Conservation (phyloP, 169 alveolate species). For the Nephromyces sp. region DNA sequence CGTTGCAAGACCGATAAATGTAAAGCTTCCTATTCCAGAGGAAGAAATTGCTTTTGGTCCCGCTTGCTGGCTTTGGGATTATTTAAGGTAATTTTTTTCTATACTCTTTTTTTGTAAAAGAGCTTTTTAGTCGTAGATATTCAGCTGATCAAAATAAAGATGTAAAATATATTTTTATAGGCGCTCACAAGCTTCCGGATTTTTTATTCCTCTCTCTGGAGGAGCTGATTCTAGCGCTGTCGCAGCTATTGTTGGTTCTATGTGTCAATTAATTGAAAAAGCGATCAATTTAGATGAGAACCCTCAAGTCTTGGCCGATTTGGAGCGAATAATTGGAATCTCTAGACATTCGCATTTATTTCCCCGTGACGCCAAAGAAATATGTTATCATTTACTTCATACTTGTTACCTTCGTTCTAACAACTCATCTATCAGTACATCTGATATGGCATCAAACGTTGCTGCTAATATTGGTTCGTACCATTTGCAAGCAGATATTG, state of each 20-base stretch:
- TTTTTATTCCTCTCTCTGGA: constrained; percentile 75
- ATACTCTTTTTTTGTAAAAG: constrained; percentile 6
- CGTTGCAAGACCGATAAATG: neutral
- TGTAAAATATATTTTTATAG: neutral
- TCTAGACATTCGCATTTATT: neutral
- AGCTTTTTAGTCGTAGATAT: too few species aligned
- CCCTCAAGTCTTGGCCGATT: constrained; percentile 1
- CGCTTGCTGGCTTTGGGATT: constrained; percentile 75
- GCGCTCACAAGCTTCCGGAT: constrained; percentile 57
- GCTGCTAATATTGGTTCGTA: constrained; percentile 57
- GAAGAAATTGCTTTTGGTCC: constrained; percentile 65
- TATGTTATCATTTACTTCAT: constrained; percentile 44
- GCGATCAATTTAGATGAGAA: constrained; percentile 7
- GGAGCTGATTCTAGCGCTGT: constrained; percentile 64
- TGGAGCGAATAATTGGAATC: neutral
- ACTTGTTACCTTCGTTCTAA: constrained; percentile 37
- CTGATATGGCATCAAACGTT: constrained; percentile 33
- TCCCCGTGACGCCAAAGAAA: constrained; percentile 52
- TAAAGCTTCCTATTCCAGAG: constrained; percentile 18
- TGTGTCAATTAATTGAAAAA: constrained; percentile 27
- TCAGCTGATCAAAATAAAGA: too few species aligned
- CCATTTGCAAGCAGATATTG: constrained; percentile 45
- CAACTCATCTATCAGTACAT: constrained; percentile 48
- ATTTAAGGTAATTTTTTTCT: constrained; percentile 28
- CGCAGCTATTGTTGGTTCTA: constrained; percentile 11